Evolutionary conservation across 2,329 filamentous ascomycete species (phyloP), one percentile per base, ranked within the genome.

Genomic region (Thelonectria olida): DNA sequence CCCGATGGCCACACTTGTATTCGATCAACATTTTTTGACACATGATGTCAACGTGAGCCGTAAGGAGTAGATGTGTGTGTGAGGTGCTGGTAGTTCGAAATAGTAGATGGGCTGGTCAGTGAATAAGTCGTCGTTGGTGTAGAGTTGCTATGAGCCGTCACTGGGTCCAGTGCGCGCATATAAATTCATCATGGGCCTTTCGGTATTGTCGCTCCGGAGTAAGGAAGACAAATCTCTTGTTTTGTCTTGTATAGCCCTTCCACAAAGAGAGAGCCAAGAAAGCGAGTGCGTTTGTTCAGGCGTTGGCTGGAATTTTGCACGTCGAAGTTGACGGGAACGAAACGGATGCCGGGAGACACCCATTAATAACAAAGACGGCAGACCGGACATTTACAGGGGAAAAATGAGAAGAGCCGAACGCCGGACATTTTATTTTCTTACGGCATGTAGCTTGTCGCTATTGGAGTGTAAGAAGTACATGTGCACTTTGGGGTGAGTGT

Each of bases 1-100:
- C 71, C 41, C 68, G 72, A 66, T 79, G 77, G 54, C 75, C 73
- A 70, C 77, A 79, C 56, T 68, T 68, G 58, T 79, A 75, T 55
- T 78, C 72, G 63, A 77, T 67, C 28, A 76, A 23, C 41, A 67
- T 72, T 41, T 67, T 72, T 47, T 69, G 72, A 58, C 77, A 79
- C 77, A 79, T 79, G 47, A 20, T 39, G 25, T 31, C 9, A 13
- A 31, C 13, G 28, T 13, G 28, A 31, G 28, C 13, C 28, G 28
- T 8, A 31, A 13, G 28, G 20, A 45, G 39, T 17, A 44, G 25
- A 19, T n/a, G 17, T 39, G 34, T 27, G n/a, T 34, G 34, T 42
- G 15, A 19, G 38, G 2, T 3, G 39, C 19, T 7, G 44, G 34
- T 49, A 42, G 19, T 12, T 25, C 19, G n/a, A 9, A 22, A 22